Evolutionary conservation across 2,329 filamentous ascomycete species (phyloP), one percentile per base, ranked within the genome.

Genomic region (Gnomoniopsis sp.): DNA sequence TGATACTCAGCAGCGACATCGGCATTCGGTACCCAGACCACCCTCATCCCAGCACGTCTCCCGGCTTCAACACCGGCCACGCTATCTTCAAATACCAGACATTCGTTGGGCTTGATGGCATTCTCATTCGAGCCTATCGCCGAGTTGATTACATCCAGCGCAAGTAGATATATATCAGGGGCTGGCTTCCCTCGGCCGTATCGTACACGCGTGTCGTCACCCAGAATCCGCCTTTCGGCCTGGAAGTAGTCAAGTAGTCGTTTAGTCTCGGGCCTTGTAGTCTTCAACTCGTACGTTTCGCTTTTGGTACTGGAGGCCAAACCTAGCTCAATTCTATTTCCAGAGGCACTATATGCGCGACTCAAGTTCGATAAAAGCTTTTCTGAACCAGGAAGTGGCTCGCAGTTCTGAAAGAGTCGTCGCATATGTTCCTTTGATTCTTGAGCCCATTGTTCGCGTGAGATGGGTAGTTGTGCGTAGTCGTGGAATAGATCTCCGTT

Each of bases 21-120:
- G 3, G 79, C 78, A 71, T 91, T 87, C 21, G 88, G 88, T 61
- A 84, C 83, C 88, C 88, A 91, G 2, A 90, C 77, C 3, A 86
- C 86, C 66, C 88, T 79, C 88, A 91, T 91, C 0, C 88, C 88
- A 1, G 88, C 88, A 65, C 88, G 78, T 57, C 88, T 74, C 7
- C 86, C 88, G 8, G 87, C 81, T 71, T 91, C 88, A 1, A 90
- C 85, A 1, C 88, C 88, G 0, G 86, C 82, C 15, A 91, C 86
- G 49, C 84, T 85, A 66, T 91, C 88, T 69, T 91, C 88, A 66
- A 91, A 90, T 0, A 91, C 88, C 2, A 91, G 73, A 67, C 88
- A 91, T 69, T 91, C 87, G 50, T 79, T 79, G 0, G 87, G 86
- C 64, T 68, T 73, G 55, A 91, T 83, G 15, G 62, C 41, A 21